phyloP scores from a whole-genome alignment of 1,284 basidiomycete species.

The Neonothopanus nambi region DNA sequence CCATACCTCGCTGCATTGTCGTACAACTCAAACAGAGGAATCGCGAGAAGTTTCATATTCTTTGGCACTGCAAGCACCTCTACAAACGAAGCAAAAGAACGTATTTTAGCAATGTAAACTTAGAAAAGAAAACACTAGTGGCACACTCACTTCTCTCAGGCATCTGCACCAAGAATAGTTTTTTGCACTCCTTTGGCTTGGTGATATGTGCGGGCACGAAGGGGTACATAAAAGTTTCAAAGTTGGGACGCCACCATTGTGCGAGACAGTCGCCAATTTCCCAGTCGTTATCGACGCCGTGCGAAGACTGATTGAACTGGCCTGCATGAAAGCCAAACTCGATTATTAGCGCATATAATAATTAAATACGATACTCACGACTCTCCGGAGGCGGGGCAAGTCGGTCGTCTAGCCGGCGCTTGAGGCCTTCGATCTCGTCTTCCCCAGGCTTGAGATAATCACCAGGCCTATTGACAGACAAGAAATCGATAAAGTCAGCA shows the following conservation, averaged over 20 bases:
- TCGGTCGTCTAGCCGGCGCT: slow-evolving; percentile 84
- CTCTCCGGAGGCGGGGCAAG: slow-evolving; percentile 70
- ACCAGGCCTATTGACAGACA: slow-evolving; percentile 68
- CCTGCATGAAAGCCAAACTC: slow-evolving; percentile 22
- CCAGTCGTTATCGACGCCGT: slow-evolving; percentile 87
- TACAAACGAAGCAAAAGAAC: slow-evolving; percentile 33
- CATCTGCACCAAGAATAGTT: slow-evolving; percentile 93
- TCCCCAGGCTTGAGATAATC: slow-evolving; percentile 97
- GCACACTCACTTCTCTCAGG: slow-evolving; percentile 81
- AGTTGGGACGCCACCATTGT: slow-evolving; percentile 97
- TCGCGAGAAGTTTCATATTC: slow-evolving; percentile 98
- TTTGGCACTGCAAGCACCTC: slow-evolving; percentile 95
- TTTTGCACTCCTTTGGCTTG: slow-evolving; percentile 98
- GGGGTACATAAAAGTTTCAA: slow-evolving; percentile 98
- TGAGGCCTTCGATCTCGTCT: slow-evolving; percentile 88
- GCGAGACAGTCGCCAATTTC: slow-evolving; percentile 93
- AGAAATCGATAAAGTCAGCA: too few species aligned
- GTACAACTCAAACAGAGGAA: slow-evolving; percentile 95
- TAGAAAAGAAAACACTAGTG: neutral
- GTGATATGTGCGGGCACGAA: slow-evolving; percentile 96
- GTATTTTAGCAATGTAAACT: too few species aligned
- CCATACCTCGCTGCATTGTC: slow-evolving; percentile 94
- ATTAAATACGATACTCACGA: slow-evolving; percentile 3
- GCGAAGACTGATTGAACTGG: slow-evolving; percentile 64
- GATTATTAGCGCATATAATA: neutral